Base-by-base conservation (phyloP, 2,329 filamentous ascomycete species). In the Microcera coccophila region DNA sequence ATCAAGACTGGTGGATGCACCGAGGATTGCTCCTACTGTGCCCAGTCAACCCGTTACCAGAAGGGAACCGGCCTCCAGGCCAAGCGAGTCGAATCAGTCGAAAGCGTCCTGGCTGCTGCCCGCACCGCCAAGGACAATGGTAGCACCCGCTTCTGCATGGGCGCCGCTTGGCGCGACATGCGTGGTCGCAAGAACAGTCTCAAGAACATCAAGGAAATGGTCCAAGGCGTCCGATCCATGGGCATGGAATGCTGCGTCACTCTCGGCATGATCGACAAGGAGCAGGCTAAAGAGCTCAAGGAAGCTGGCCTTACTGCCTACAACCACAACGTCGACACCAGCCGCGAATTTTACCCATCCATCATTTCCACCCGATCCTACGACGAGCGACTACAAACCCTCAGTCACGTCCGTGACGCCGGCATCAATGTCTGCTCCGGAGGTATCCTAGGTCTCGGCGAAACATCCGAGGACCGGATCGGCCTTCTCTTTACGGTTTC, bases 211-310 rank as follows among this genome's bases (percentile, higher is more conserved):
- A 87, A 87, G 60, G 81, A 79, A 39, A 95, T 95, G 90, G 81
- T 95, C 4, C 75, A 80, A 42, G 89, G 89, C 1, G 87, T 95
- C 16, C 77, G 84, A 19, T 84, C 68, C 1, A 76, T 95, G 76
- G 87, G 84, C 36, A 91, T 95, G 87, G 90, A 95, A 66, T 84
- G 82, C 7, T 95, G 90, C 64, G 90, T 95, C n/a, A 95, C 90
- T 2, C 76, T 95, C 16, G 90, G 90, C 55, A 95, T 95, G 90
- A 89, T 95, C 56, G 87, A 95, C 64, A 76, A 74, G 5, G 73
- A 75, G 52, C 89, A 95, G 71, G 90, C 90, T 20, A 78, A 79
- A 59, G 86, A 93, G 69, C 76, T 95, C 52, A 90, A 89, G 62
- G 81, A 81, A 2, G 90, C 89, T 0, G 90, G 90, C 0, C 68